Evolutionary conservation across 768 basidiomycete species (phyloP).

Genomic region (Agrocybe praecox): DNA sequence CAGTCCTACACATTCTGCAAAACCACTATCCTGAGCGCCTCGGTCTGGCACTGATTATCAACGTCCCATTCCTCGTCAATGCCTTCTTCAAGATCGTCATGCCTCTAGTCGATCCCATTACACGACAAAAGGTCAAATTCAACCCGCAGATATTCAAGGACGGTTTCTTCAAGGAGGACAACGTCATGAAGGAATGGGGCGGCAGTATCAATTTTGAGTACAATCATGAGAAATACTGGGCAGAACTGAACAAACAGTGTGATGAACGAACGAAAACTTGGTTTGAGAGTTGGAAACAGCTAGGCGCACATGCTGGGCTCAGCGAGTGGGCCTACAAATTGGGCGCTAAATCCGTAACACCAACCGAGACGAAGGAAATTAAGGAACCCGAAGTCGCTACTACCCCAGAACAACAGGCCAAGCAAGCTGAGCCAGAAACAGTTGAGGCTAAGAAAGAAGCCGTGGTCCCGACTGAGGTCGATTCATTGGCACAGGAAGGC

Average conservation of each 20-base stretch:
- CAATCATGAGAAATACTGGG: slow-evolving; percentile 77
- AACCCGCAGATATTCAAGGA: slow-evolving; percentile 70
- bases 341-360: not conserved
- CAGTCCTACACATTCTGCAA: slow-evolving; percentile 69
- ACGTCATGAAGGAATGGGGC: slow-evolving; percentile 75
- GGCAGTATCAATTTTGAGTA: slow-evolving; percentile 72
- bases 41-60: slow-evolving; percentile 70
- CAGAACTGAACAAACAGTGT: slow-evolving; percentile 56
- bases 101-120: slow-evolving; percentile 85
- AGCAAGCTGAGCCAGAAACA: not conserved
- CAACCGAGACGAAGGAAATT: slow-evolving; percentile 7
- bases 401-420: not conserved
- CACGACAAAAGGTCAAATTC: slow-evolving; percentile 74
- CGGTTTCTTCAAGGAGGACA: slow-evolving; percentile 66
- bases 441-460: not conserved
- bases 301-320: slow-evolving; percentile 71
- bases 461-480: not conserved
- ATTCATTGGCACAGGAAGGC: not conserved
- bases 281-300: slow-evolving; percentile 63
- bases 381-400: not conserved
- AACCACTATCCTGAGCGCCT: slow-evolving; percentile 88
- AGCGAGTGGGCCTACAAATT: slow-evolving; percentile 81
- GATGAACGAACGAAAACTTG: slow-evolving; percentile 49
- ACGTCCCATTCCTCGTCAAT: slow-evolving; percentile 79
- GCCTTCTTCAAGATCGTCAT: slow-evolving; percentile 78